These are phyloP conservation scores for Arachis stenosperma DNA, from an alignment of 306 rosid species.

Conservation along the genomic window DNA sequence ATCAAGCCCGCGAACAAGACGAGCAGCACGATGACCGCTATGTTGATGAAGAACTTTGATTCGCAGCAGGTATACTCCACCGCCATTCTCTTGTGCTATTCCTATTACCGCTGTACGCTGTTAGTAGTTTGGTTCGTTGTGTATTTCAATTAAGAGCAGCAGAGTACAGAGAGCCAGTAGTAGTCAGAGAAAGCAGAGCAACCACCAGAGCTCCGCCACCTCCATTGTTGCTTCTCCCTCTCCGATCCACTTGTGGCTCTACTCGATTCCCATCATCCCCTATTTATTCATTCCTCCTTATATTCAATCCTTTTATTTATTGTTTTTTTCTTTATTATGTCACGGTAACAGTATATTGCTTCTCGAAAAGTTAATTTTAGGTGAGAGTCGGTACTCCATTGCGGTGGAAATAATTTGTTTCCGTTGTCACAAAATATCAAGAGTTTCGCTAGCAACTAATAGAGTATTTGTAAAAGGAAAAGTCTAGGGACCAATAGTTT, in stretches of 20 bases:
- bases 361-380: no score
- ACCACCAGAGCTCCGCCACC: conserved; percentile 31
- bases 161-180: not conserved
- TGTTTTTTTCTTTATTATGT: not conserved
- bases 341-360: no score
- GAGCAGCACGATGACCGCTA: conserved; percentile 31
- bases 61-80: conserved; percentile 50
- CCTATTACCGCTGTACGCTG: no score
- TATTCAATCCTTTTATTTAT: not conserved
- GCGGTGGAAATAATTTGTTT: no score
- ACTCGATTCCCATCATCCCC: not conserved
- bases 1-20: conserved; percentile 51
- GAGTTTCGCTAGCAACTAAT: no score
- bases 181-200: conserved; percentile 36
- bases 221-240: conserved; percentile 18
- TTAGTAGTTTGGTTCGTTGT: not conserved
- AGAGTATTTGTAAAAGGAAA: no score
- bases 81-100: conserved; percentile 32
- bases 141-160: not conserved
- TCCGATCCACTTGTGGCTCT: not conserved
- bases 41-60: conserved; percentile 41
- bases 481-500: no score
- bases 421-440: no score
- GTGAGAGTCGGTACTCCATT: no score
- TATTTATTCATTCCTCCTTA: no score